A percentile compares a stretch with the other conserved stretches of the same genome.
Conservation (phyloP, 31 red algal genomes). For the Asparagopsis taxiformis region DNA sequence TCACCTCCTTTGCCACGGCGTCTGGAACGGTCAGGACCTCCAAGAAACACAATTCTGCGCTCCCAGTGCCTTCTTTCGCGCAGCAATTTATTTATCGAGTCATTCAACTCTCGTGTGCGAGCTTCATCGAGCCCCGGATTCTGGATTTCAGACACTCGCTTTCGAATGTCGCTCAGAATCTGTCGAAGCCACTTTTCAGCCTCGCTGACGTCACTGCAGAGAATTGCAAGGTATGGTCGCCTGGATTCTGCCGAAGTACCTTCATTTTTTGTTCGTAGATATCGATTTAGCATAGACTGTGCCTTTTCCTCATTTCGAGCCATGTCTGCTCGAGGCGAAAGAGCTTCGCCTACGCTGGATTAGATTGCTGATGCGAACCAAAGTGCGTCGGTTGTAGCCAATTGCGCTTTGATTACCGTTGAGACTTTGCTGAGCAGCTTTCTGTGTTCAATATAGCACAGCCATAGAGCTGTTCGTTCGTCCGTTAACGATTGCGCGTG, state of each 20-base stretch:
- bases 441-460: too few relatives aligned
- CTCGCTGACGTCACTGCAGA: constrained; percentile 71
- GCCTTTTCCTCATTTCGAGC: constrained; percentile 87
- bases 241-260: constrained; percentile 4
- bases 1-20: not conserved
- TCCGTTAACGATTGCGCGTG: too few relatives aligned
- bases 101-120: constrained; percentile 62
- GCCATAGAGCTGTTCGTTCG: too few relatives aligned
- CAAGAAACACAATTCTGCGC: constrained; percentile 52
- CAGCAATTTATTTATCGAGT: constrained; percentile 74
- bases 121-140: constrained; percentile 67
- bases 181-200: constrained; percentile 67
- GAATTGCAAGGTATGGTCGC: constrained; percentile 70
- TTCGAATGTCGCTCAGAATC: constrained; percentile 66
- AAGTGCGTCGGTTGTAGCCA: too few relatives aligned
- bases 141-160: constrained; percentile 67
- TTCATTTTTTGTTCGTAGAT: constrained; percentile 51
- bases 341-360: too few relatives aligned
- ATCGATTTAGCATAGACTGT: constrained; percentile 80
- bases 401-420: too few relatives aligned
- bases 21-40: constrained; percentile 55
- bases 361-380: too few relatives aligned
- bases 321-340: constrained; percentile 20
- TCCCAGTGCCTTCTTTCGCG: constrained; percentile 81
- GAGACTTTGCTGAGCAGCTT: too few relatives aligned